Evolutionary conservation across 1,284 basidiomycete species (phyloP), one percentile per base, ranked within the genome.

Genomic region (Ceratobasidium sp.): DNA sequence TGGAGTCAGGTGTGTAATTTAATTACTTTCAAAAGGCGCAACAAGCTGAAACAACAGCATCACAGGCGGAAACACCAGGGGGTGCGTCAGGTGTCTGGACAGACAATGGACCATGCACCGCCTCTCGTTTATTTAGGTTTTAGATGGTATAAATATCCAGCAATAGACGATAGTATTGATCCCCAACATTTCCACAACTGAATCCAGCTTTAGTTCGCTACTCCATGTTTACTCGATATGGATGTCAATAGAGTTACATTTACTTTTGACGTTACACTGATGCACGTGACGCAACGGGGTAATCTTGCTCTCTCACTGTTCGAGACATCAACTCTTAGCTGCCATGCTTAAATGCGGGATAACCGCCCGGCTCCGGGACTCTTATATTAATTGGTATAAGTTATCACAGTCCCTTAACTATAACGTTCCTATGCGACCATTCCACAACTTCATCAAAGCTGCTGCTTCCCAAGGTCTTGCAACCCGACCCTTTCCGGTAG

Each of bases 31-130:
- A 25, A 15, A 45, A 40, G 12, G 17, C 45, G 10, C 38, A 8
- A 17, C 17, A 17, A 17, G 22, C 45, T 47, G 10, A 47, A 7
- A 47, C n/a, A 22, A 20, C 45, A 15, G 7, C 40, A 42, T 25
- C 50, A 35, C 31, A 42, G 62, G 34, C 38, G n/a, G 71, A 74
- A 38, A 56, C 57, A 2, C 73, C 73, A 13, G 73, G 84, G 86
- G 73, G 81, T 74, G 38, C 87, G 84, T 80, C 82, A 50, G 84
- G 82, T 56, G 85, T 83, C 53, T 89, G 87, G 87, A 79, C 82
- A 20, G 83, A 87, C 72, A 79, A 84, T 73, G 86, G 86, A 25
- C 74, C 81, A 60, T 88, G 87, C 70, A 71, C 69, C n/a, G 71
- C 53, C 22, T 64, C 70, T 25, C 50, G 58, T 6, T 40, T 70